Evolutionary conservation across 2,329 filamentous ascomycete genomes (phyloP).

Genomic region (Chaetomiaceae sp.): DNA sequence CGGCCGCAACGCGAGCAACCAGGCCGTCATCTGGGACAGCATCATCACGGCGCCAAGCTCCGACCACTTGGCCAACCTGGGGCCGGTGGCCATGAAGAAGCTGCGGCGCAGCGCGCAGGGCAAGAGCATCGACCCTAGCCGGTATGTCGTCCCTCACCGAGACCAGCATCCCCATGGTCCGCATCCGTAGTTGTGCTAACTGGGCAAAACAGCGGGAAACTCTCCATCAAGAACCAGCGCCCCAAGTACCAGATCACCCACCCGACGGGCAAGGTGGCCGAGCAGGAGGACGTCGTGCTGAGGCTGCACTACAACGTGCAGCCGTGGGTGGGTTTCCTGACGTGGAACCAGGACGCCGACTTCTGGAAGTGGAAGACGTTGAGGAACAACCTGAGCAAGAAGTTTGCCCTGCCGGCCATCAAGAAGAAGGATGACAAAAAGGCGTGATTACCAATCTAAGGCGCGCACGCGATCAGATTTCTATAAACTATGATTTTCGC

Average conservation of each 20-base stretch:
- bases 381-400: constrained; percentile 56
- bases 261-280: constrained; percentile 70
- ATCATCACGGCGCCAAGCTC: constrained; percentile 76
- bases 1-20: constrained; percentile 43
- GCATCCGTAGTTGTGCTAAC: neutral
- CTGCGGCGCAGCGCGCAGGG: constrained; percentile 52
- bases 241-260: constrained; percentile 98
- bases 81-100: constrained; percentile 56
- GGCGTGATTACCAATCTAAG: neutral
- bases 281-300: constrained; percentile 66
- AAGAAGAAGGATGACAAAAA: constrained; percentile 50
- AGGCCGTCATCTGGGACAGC: constrained; percentile 90
- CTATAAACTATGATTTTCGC: neutral
- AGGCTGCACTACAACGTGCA: constrained; percentile 93
- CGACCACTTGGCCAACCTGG: constrained; percentile 55
- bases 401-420: constrained; percentile 59
- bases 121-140: constrained; percentile 53
- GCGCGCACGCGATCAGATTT: neutral
- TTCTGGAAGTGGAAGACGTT: constrained; percentile 60
- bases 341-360: constrained; percentile 63
- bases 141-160: constrained; percentile 34
- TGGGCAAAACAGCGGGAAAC: constrained; percentile 51
- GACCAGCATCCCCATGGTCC: no score
- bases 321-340: constrained; percentile 86
- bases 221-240: constrained; percentile 75